A percentile compares a stretch with the other conserved stretches of the same genome.
phyloP scores from a whole-genome alignment of 768 basidiomycete species.

The Lanmaoa rubissima region DNA sequence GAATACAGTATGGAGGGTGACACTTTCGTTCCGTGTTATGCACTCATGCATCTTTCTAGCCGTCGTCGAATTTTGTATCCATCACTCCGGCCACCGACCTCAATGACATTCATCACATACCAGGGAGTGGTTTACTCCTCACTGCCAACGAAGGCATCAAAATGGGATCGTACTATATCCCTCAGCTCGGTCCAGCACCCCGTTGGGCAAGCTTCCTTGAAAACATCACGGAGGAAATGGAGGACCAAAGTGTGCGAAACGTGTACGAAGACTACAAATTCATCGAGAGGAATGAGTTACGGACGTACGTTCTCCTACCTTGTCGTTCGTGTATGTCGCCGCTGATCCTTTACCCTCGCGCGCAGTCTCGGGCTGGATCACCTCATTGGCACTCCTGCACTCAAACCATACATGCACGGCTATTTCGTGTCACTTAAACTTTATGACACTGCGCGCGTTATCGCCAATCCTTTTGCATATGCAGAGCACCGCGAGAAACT shows the following conservation, averaged over 20 bases:
- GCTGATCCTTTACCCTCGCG: conserved; percentile 1
- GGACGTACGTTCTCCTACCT: conserved; percentile 55
- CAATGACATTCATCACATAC: conserved; percentile 88
- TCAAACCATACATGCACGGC: conserved; percentile 99
- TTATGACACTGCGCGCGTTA: conserved; percentile 92
- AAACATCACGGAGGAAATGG: conserved; percentile 98
- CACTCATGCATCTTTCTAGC: conserved; percentile 43
- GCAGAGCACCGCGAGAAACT: conserved; percentile 90
- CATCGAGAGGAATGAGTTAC: conserved; percentile 82
- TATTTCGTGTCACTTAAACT: conserved; percentile 96
- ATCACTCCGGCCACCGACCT: conserved; percentile 89
- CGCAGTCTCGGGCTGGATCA: conserved; percentile 89
- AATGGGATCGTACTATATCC: conserved; percentile 92
- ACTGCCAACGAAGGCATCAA: conserved; percentile 96
- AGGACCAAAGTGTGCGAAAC: conserved; percentile 74
- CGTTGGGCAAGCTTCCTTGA: conserved; percentile 98
- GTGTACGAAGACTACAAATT: conserved; percentile 99
- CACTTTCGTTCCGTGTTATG: not conserved
- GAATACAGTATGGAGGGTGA: conserved; percentile 55
- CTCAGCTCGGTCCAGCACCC: conserved; percentile 94
- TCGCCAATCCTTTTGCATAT: conserved; percentile 95
- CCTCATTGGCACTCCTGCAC: conserved; percentile 88
- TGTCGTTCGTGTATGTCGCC: not conserved
- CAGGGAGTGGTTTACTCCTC: conserved; percentile 85
- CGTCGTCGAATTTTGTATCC: conserved; percentile 83